Evolutionary conservation across 2,329 filamentous ascomycete genomes (phyloP), one percentile per base, ranked within the genome.

Genomic region (Bimuria novae-zelandiae): DNA sequence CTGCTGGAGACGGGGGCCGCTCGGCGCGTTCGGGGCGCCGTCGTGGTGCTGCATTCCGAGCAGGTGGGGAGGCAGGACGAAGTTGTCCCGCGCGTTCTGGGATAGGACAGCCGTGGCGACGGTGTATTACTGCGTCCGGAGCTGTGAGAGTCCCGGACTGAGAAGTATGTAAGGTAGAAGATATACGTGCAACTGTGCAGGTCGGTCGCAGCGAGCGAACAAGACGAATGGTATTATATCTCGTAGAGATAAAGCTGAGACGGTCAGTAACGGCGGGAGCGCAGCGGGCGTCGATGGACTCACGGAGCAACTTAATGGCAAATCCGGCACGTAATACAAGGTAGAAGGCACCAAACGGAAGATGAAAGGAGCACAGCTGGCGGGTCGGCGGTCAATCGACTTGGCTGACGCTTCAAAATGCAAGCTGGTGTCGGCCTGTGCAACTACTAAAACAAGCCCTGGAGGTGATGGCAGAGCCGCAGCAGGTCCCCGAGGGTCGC

Each of bases 11-110:
- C 79, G 70, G 76, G 80, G 69, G 73, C 79, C 82, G 70, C 79
- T 84, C 51, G 82, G 80, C 62, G 83, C 83, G 67, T 79, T 82
- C 61, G 84, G 81, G 63, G 83, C 80, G 63, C 82, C 81, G 68
- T 89, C 87, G 77, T 90, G 86, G 77, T 90, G 89, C 84, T 96
- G 92, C 92, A 97, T 97, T 78, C 85, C 86, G 80, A 93, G 86
- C 73, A 91, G 82, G 81, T 92, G 89, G 82, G 88, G 88, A 79
- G 88, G 80, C 76, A 83, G 90, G 87, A 90, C 87, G 81, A 90
- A 84, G 76, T 82, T 88, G 89, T 93, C 90, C 89, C 88, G 85
- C 79, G 85, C 79, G 76, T 82, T 81, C 77, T 88, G 85, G 76
- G 88, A 89, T 80, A 91, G 80, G 74, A 90, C 85, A 82, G 89